Evolutionary conservation across 2,329 filamentous ascomycete genomes (phyloP), one percentile per base, ranked within the genome.

Genomic region (Nothopassalora personata): DNA sequence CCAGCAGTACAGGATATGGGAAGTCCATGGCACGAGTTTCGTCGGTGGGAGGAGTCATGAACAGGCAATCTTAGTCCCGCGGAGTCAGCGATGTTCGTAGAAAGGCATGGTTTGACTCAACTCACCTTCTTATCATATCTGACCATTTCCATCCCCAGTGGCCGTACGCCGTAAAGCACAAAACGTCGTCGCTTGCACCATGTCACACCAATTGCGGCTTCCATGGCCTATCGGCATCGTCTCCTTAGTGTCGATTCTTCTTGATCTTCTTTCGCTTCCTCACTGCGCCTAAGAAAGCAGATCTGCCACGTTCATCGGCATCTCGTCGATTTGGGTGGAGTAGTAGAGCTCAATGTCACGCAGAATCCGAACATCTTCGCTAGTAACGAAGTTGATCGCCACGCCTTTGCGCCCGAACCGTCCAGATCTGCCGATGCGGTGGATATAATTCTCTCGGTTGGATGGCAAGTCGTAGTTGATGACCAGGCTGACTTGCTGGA

Each of bases 381-480:
- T 95, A 2, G 94, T 99, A 66, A 99, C 94, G 72, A 99, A 99
- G 81, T 99, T 99, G 83, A 99, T 99, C 39, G 94, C 94, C 66
- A 99, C 94, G 83, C 94, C 94, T 81, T 99, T 99, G 71, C 94
- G 86, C 70, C 94, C 94, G 71, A 99, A 99, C 67, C 94, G 86
- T 68, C 94, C 94, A 73, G 90, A 94, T 73, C 94, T 87, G 73
- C 94, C 94, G 70, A 99, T 99, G 69, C 94, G 88, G 81, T 99
- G 94, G 76, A 99, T 97, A 77, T 99, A 99, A 80, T 99, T 99
- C 79, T 99, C 94, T 83, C 94, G 91, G 78, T 99, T 97, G 77
- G 89, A 94, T 3, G 94, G 94, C 60, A 99, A 81, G 74, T 99
- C 94, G 76, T 99, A 99, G 81, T 99, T 99, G 82, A 99, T 99